Evolutionary conservation across 495 filamentous ascomycete genomes (phyloP).

Genomic region (Penicillium cinerascens): DNA sequence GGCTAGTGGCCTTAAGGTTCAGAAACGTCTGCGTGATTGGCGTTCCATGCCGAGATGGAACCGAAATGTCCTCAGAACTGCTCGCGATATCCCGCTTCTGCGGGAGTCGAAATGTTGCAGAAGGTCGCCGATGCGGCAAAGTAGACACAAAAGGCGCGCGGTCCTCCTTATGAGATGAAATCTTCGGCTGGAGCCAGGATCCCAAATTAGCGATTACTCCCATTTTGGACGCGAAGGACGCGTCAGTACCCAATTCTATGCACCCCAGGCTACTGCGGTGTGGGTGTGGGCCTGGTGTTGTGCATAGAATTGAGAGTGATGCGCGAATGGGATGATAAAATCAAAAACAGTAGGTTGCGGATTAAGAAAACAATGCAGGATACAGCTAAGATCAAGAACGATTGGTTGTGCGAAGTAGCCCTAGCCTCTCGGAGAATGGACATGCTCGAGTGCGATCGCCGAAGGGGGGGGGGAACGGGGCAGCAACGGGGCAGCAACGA

Average conservation of each 20-base stretch:
- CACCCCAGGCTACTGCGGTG: not conserved
- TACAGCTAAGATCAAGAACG: not conserved
- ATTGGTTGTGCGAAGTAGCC: not conserved
- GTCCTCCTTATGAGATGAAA: not conserved
- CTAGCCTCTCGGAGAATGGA: not conserved
- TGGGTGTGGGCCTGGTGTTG: not conserved
- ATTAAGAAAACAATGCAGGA: not conserved
- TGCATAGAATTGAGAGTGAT: not conserved
- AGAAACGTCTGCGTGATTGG: not conserved
- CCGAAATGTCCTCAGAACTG: not conserved
- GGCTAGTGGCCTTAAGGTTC: not conserved
- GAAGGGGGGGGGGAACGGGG: not conserved
- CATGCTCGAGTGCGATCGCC: not conserved
- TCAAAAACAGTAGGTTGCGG: not conserved
- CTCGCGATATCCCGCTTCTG: not conserved
- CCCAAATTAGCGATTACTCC: not conserved
- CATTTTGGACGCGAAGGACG: not conserved
- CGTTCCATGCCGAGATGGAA: not conserved
- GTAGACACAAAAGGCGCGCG: constrained; percentile 1
- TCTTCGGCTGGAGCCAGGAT: not conserved
- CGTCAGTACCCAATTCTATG: not conserved
- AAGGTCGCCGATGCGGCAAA: constrained; percentile 1
- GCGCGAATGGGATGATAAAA: not conserved
- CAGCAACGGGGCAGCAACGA: not conserved
- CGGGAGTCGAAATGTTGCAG: not conserved